These are phyloP conservation scores for Solanum phureja DNA, from an alignment of 257 asterid genomes.

Conservation along the genomic window DNA sequence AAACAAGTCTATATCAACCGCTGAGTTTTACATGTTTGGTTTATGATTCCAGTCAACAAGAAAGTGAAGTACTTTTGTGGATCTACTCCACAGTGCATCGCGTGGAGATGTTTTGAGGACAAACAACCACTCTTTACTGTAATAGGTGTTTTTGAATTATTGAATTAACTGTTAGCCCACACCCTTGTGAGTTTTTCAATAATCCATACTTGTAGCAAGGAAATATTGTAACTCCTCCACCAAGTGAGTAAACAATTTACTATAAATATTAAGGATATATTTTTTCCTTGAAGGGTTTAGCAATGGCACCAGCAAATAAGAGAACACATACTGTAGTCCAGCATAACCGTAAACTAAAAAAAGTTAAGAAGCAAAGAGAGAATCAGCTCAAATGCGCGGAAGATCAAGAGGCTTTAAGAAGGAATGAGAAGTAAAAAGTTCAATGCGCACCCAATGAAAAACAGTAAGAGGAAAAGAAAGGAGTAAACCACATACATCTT, in stretches of 20 bases:
- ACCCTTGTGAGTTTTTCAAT: background rate
- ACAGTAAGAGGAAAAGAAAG: background rate
- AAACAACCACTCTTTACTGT: background rate
- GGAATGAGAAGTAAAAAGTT: background rate
- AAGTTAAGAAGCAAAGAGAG: background rate
- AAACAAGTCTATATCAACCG: background rate
- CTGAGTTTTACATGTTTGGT: background rate
- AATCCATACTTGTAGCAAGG: background rate
- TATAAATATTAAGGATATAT: background rate
- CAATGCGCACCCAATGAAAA: background rate
- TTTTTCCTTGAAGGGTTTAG: background rate
- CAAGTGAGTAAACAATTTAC: background rate
- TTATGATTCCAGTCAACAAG: background rate
- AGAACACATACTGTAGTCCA: background rate
- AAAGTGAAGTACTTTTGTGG: background rate
- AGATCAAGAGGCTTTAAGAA: background rate
- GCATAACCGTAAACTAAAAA: background rate
- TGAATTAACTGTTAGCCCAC: background rate
- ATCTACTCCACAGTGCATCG: background rate
- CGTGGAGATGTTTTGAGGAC: background rate
- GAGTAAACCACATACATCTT: constrained; percentile 48
- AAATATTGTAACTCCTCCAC: background rate
- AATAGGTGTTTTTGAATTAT: background rate
- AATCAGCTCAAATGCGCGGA: background rate
- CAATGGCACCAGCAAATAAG: background rate